phyloP scores from a whole-genome alignment of 140 eudicot species.

The Ambrosia hybrid region DNA sequence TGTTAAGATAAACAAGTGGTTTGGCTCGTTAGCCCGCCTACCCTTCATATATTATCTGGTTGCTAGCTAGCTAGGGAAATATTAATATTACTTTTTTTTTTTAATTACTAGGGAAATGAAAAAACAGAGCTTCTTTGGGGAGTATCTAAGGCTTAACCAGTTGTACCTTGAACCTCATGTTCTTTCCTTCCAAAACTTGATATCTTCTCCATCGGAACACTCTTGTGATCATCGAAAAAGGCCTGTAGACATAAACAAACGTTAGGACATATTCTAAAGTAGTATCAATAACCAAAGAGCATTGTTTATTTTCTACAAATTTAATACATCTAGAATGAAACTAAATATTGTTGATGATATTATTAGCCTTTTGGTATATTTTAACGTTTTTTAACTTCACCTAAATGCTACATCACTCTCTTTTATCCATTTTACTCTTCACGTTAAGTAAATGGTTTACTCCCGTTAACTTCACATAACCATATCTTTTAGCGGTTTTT shows the following conservation, averaged over 20 bases:
- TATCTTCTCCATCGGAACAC: conserved; percentile 49
- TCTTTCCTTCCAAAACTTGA: conserved; percentile 41
- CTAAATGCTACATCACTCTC: background rate
- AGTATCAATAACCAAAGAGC: background rate
- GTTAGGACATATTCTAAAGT: background rate
- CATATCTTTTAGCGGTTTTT: too few species aligned
- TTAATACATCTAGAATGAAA: background rate
- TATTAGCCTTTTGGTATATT: background rate
- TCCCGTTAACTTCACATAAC: too few species aligned
- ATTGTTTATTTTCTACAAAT: background rate
- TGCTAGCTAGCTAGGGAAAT: background rate
- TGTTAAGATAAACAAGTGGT: too few species aligned
- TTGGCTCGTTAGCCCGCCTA: too few species aligned
- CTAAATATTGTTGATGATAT: background rate
- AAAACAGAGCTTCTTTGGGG: background rate
- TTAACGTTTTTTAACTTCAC: background rate
- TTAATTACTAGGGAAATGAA: background rate
- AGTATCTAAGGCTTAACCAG: conserved; percentile 4
- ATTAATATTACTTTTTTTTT: too few species aligned
- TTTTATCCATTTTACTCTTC: too few species aligned
- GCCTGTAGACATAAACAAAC: conserved; percentile 33
- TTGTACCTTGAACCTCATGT: conserved; percentile 54
- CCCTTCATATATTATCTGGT: background rate
- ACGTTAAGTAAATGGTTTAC: too few species aligned
- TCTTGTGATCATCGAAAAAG: conserved; percentile 48